These are phyloP conservation scores for Solanum chacoense DNA, from an alignment of 305 asterid species.

Conservation along the genomic window DNA sequence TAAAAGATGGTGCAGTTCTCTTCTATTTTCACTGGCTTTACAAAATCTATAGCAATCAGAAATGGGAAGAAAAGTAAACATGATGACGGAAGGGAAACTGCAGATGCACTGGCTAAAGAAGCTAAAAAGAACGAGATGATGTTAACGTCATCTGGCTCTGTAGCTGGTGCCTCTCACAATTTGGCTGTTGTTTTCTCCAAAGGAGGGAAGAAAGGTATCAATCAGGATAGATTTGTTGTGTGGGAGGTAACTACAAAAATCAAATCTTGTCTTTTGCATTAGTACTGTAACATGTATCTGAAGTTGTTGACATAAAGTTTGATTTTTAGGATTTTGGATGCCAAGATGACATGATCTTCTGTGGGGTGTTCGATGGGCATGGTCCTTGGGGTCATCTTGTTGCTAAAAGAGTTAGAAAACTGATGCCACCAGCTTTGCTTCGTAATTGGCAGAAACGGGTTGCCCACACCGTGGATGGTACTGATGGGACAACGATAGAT, in stretches of 20 bases:
- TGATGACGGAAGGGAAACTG: slow-evolving; percentile 34
- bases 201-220: slow-evolving; percentile 59
- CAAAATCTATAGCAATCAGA: slow-evolving; percentile 34
- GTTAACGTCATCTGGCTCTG: slow-evolving; percentile 42
- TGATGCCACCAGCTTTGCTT: slow-evolving; percentile 54
- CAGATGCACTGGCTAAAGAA: slow-evolving; percentile 38
- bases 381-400: slow-evolving; percentile 86
- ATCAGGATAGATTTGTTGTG: slow-evolving; percentile 55
- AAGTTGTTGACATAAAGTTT: neutral
- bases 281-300: neutral
- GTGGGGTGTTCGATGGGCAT: slow-evolving; percentile 86
- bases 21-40: slow-evolving; percentile 40
- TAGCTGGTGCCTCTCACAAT: slow-evolving; percentile 21
- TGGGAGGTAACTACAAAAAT: slow-evolving; percentile 45
- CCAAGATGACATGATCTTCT: slow-evolving; percentile 61
- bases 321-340: slow-evolving; percentile 53
- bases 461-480: slow-evolving; percentile 20
- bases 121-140: slow-evolving; percentile 51
- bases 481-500: slow-evolving; percentile 8
- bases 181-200: slow-evolving; percentile 39
- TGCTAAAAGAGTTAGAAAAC: slow-evolving; percentile 43
- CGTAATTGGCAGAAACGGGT: slow-evolving; percentile 59
- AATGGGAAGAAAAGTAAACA: slow-evolving; percentile 35
- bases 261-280: neutral
- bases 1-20: slow-evolving; percentile 56